Base-by-base conservation (phyloP, 2,329 filamentous ascomycete genomes). In the Madurella fahalii region DNA sequence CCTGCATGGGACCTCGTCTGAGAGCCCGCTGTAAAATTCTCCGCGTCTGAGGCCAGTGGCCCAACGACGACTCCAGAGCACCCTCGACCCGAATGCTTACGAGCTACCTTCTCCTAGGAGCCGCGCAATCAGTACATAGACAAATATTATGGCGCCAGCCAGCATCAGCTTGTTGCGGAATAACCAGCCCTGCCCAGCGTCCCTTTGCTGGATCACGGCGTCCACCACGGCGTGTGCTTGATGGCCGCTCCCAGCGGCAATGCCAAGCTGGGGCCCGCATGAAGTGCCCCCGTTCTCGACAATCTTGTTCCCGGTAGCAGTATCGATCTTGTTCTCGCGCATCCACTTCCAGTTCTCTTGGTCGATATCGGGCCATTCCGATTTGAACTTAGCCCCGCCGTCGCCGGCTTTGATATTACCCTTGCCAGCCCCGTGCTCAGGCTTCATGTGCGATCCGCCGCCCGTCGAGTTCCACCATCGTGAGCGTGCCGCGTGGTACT, bases 381-480 rank as follows among this genome's bases (percentile, higher is more conserved):
- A 77, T 53, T 85, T 82, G 70, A 99, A 99, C 73, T 95, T 95
- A 65, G 86, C 83, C 3, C 94, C 94, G 12, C 92, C 92, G 67
- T 99, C 94, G 18, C 94, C 94, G 2, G 88, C 88, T 72, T 92
- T 95, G 66, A 96, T 85, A 59, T 95, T 90, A 9, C 89, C 90
- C 68, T 86, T 90, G 54, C 75, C 74, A 1, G 75, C 74, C 2
- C 74, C 69, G 53, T 77, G 69, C 44, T 74, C 78, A 18, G 74
- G 69, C 58, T 80, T 84, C 15, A 72, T 68, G 57, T 86, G 82
- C 2, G 87, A 88, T 8, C 93, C 93, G 50, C 90, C 91, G 40
- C 93, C 92, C 0, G 93, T 97, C 34, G 86, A 89, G 74, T 99
- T 99, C 92, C 92, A 97, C 94, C 94, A 99, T 52, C 89, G 79